A percentile compares a stretch with the other conserved stretches of the same genome.
Conservation (phyloP, 2,329 filamentous ascomycete genomes). For the Penicillium sp. region DNA sequence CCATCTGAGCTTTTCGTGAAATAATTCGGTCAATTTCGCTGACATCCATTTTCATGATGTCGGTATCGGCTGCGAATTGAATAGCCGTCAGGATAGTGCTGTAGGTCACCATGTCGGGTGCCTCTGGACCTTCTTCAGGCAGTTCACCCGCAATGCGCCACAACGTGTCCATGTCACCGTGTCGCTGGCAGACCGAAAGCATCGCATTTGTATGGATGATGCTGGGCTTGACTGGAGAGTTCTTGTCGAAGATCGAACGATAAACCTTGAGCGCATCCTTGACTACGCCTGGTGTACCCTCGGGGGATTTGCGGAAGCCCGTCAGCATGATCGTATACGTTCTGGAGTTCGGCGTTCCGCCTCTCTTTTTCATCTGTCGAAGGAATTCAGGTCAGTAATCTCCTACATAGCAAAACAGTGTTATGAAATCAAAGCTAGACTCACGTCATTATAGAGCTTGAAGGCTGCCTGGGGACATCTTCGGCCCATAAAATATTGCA, state of each 20-base stretch:
- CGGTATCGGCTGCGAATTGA: constrained; percentile 43
- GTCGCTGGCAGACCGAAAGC: constrained; percentile 72
- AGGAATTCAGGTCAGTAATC: constrained; percentile 6
- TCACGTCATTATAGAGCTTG: constrained; percentile 82
- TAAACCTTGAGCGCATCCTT: constrained; percentile 69
- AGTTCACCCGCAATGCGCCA: constrained; percentile 71
- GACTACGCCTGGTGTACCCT: constrained; percentile 50
- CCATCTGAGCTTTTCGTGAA: constrained; percentile 34
- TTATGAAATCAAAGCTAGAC: constrained; percentile 17
- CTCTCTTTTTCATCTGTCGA: constrained; percentile 85
- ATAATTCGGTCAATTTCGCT: constrained; percentile 27
- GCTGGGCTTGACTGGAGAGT: constrained; percentile 62
- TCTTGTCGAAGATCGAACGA: constrained; percentile 63
- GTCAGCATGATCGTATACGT: constrained; percentile 81
- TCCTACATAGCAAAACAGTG: too few relatives aligned
- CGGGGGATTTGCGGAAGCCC: constrained; percentile 60
- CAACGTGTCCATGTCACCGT: constrained; percentile 70
- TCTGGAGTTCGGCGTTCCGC: constrained; percentile 68
- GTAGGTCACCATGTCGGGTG: constrained; percentile 69
- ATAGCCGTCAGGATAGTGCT: constrained; percentile 78
- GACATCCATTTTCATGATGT: constrained; percentile 27
- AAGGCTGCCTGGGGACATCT: constrained; percentile 60
- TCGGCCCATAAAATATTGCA: constrained; percentile 63
- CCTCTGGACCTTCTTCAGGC: constrained; percentile 56
- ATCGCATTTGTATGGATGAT: constrained; percentile 84